Base-by-base conservation (phyloP, 2,329 filamentous ascomycete species). In the Dryadomyces quercus-mongolicae region DNA sequence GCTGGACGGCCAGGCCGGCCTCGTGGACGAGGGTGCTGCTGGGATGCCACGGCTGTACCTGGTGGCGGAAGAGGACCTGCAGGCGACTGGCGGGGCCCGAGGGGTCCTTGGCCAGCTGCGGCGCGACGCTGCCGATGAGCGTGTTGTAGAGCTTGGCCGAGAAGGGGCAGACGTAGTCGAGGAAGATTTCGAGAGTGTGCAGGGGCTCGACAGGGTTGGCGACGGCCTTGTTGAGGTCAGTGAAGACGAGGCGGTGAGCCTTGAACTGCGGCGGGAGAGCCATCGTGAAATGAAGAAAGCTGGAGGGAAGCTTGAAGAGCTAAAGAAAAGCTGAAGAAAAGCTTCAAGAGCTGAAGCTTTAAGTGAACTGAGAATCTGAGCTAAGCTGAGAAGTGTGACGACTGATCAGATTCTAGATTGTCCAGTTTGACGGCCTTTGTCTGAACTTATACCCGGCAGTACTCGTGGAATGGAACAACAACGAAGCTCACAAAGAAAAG, bases 31-130 rank as follows among this genome's bases (percentile, higher is more conserved):
- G 76, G 7, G 86, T 90, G 44, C 82, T 90, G 20, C 86, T 89
- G 1, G 92, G 92, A 71, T 97, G 91, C 92, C 92, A 95, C 15
- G 90, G 89, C 72, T 95, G 90, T 63, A 96, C 81, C 67, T 95
- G 90, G 67, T 92, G 91, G 51, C 91, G 85, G 75, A 96, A 88
- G 64, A 97, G 80, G 61, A 95, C 75, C 62, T 86, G 77, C 2
- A 95, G 71, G 57, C 75, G 76, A 51, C 48, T 40, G 56, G 73
- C 61, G 15, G 73, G 67, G 66, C 73, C 75, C 22, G 71, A 62
- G 59, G 86, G 82, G 62, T 82, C 82, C 51, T 74, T 62, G 57
- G 76, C 74, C 61, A 95, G 75, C 49, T 80, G 67, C 1, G 87
- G 84, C 56, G 80, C 73, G 56, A 95, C 79, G 34, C 74, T 70